Evolutionary conservation across 768 basidiomycete genomes (phyloP).

Genomic region (Russula lepida): DNA sequence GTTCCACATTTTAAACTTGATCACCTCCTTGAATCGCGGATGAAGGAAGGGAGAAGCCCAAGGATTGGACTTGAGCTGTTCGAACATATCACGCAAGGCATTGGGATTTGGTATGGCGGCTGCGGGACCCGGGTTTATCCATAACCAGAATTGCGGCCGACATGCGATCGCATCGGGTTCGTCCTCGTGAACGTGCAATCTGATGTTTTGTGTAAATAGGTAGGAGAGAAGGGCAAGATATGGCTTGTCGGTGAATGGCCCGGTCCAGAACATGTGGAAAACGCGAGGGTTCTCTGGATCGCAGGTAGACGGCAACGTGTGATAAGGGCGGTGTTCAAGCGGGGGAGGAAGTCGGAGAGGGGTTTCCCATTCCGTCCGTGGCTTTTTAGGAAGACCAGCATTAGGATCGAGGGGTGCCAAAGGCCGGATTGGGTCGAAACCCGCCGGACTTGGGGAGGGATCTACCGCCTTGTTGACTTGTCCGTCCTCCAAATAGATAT

Average conservation of each 20-base stretch:
- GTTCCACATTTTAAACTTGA: slow-evolving; percentile 97
- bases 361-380: slow-evolving; percentile 54
- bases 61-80: slow-evolving; percentile 71
- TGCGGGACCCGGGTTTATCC: slow-evolving; percentile 98
- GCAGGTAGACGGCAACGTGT: slow-evolving; percentile 55
- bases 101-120: slow-evolving; percentile 80
- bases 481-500: slow-evolving; percentile 70
- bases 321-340: slow-evolving; percentile 46
- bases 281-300: slow-evolving; percentile 79
- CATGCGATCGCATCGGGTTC: slow-evolving; percentile 51
- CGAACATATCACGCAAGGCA: slow-evolving; percentile 76
- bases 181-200: slow-evolving; percentile 55
- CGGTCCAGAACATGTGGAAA: slow-evolving; percentile 99
- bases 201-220: slow-evolving; percentile 91
- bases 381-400: slow-evolving; percentile 48
- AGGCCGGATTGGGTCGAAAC: slow-evolving; percentile 23
- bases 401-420: slow-evolving; percentile 37
- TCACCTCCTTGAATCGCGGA: slow-evolving; percentile 81
- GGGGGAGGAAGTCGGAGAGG: slow-evolving; percentile 43
- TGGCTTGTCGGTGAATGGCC: slow-evolving; percentile 97
- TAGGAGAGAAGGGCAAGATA: slow-evolving; percentile 93
- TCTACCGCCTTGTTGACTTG: slow-evolving; percentile 34
- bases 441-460: slow-evolving; percentile 25
- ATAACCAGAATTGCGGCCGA: slow-evolving; percentile 91
- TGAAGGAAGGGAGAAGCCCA: slow-evolving; percentile 97